Evolutionary conservation across 1,139 yeast species (phyloP).

Genomic region (Hansenula anomala): DNA sequence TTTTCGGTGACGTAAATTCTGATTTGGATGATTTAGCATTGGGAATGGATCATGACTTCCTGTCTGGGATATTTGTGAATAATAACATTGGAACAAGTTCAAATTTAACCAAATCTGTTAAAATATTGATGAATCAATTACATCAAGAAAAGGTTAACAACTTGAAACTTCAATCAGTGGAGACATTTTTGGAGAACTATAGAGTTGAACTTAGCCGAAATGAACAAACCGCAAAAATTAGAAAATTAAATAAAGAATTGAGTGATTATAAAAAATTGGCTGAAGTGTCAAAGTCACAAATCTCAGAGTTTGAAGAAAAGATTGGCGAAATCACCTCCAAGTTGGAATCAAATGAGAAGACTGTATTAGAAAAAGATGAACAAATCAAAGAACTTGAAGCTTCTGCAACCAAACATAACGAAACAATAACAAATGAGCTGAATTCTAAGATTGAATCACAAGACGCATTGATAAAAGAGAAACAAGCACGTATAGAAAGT

Average conservation of each 20-base stretch:
- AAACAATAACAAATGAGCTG: not conserved
- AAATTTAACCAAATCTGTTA: conserved; percentile 44
- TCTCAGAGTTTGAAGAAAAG: conserved; percentile 4
- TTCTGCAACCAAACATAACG: not conserved
- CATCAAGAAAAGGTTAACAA: conserved; percentile 40
- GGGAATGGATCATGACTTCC: conserved; percentile 49
- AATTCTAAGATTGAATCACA: not conserved
- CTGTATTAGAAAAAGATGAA: not conserved
- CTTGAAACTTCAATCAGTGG: conserved; percentile 38
- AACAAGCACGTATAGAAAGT: not conserved
- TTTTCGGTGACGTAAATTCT: conserved; percentile 72
- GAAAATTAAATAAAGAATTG: conserved; percentile 21
- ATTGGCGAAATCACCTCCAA: not conserved
- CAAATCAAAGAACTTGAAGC: not conserved
- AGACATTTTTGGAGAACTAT: conserved; percentile 30
- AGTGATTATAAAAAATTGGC: conserved; percentile 25
- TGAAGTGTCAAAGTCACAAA: conserved; percentile 25
- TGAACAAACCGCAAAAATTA: conserved; percentile 17
- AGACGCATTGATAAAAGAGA: not conserved
- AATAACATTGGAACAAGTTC: conserved; percentile 55
- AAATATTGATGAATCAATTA: conserved; percentile 40
- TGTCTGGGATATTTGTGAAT: conserved; percentile 61
- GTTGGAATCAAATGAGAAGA: not conserved
- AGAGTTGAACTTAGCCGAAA: conserved; percentile 19
- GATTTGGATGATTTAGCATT: conserved; percentile 54